Conservation (phyloP, 139 green algal genomes). For the Ettlia oleoabundans region DNA sequence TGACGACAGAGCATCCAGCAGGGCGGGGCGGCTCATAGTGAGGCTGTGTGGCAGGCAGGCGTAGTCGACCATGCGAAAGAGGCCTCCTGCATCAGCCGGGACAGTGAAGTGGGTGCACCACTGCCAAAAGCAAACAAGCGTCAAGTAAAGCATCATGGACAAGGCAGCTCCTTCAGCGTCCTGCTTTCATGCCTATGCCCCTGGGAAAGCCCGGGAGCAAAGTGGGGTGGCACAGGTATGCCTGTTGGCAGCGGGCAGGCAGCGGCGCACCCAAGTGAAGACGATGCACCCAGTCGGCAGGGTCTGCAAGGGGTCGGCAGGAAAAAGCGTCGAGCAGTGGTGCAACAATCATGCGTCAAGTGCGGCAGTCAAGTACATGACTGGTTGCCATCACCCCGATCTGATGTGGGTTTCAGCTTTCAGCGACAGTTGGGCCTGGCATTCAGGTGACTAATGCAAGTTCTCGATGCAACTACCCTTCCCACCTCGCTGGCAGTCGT, state of each 20-base stretch:
- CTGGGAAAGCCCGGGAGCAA: too few species aligned
- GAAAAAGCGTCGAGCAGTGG: background rate
- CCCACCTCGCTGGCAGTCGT: conserved; percentile 16
- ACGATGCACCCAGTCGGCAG: background rate
- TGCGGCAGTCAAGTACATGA: too few species aligned
- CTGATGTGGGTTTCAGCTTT: too few species aligned
- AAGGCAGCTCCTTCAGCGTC: too few species aligned
- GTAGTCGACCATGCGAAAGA: conserved; percentile 17
- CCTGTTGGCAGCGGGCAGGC: too few species aligned
- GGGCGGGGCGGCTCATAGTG: background rate
- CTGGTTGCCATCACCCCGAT: too few species aligned
- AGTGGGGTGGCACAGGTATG: background rate
- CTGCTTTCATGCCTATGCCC: background rate
- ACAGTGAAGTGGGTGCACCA: background rate
- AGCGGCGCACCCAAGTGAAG: conserved; percentile 23
- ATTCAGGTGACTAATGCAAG: background rate
- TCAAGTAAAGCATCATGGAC: background rate
- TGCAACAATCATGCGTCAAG: background rate
- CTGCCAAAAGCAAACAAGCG: too few species aligned
- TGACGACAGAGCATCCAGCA: background rate
- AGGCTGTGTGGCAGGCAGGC: background rate
- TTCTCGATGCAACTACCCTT: too few species aligned
- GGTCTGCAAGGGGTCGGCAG: background rate
- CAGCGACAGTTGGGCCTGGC: background rate
- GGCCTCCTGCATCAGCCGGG: background rate